Percentiles rank a stretch among this genome's conserved stretches.
phyloP scores from a whole-genome alignment of 441 rosid species.

The Pelargonium fulgidum region DNA sequence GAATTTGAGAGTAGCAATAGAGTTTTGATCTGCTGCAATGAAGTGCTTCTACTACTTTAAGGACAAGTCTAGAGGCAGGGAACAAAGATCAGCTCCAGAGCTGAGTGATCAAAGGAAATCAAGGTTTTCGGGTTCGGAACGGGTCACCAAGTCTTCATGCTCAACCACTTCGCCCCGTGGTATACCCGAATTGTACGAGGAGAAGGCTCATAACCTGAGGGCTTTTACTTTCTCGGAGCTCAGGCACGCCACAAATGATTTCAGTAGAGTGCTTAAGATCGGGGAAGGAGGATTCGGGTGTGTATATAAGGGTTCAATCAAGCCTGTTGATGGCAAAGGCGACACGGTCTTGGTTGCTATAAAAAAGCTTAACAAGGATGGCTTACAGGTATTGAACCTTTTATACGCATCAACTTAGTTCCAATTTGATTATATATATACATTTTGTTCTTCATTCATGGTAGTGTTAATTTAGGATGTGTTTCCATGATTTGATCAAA shows the following conservation, averaged over 20 bases:
- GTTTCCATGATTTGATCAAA: no score
- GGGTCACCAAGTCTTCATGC: constrained; percentile 38
- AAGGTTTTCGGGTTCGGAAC: constrained; percentile 23
- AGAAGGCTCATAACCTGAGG: constrained; percentile 56
- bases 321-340: constrained; percentile 30
- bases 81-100: constrained; percentile 48
- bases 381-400: constrained; percentile 40
- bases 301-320: constrained; percentile 61
- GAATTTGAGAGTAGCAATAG: not conserved
- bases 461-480: no score
- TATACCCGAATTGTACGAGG: constrained; percentile 58
- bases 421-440: no score
- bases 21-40: constrained; percentile 24
- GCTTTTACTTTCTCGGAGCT: constrained; percentile 65
- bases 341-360: constrained; percentile 38
- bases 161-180: constrained; percentile 53
- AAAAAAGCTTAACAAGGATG: constrained; percentile 51
- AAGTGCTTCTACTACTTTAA: constrained; percentile 53
- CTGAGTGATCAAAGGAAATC: constrained; percentile 24
- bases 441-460: no score
- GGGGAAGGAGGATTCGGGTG: constrained; percentile 96
- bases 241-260: constrained; percentile 53
- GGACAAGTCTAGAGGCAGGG: constrained; percentile 34
- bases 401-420: not conserved
- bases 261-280: constrained; percentile 53